Evolutionary conservation across 148 eudicot species (phyloP), one percentile per base, ranked within the genome.

Genomic region (Hydrangea macrophylla): DNA sequence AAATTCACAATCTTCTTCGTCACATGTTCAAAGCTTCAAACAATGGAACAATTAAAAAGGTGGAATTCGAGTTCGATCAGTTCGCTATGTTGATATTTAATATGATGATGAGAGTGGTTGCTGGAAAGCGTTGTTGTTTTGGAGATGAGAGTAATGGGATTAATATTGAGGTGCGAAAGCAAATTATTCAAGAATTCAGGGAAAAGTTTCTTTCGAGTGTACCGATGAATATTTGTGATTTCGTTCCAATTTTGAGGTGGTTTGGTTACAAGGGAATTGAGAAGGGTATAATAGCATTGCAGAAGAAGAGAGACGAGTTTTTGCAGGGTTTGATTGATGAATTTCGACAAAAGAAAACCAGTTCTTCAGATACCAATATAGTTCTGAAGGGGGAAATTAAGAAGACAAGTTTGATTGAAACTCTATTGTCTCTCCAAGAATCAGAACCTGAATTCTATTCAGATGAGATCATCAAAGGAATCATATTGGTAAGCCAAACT

Each of bases 181-280:
- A 65, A 8, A 10, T 11, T 20, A 7, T 79, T 58, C 55, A 48
- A 33, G 26, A 42, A 22, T n/a, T 65, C 2, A 28, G 68, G 70
- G 70, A 50, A 42, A 65, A 23, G 2, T 50, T 67, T 18, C 26
- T 58, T 17, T 7, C 56, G 9, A 23, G 17, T 3, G 8, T 65
- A 22, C 39, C 83, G 5, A 1, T 72, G 30, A 80, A 71, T 6
- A 11, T 75, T 20, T 75, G 79, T 15, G 89, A 82, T 72, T 85
- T 58, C 17, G 56, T 82, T 12, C 89, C 86, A 24, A 18, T 77
- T 33, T 64, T 85, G 75, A 82, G 78, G 27, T 78, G 82, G 89
- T 25, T 85, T 51, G 86, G 76, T 13, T 80, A 65, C 51, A 77
- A 73, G 60, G 82, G 84, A n/a, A n/a, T 75, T 33, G 77, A 82